These are phyloP conservation scores for Thinopyrum elongatum DNA, from an alignment of 176 grass and related monocot genomes.

Conservation along the genomic window DNA sequence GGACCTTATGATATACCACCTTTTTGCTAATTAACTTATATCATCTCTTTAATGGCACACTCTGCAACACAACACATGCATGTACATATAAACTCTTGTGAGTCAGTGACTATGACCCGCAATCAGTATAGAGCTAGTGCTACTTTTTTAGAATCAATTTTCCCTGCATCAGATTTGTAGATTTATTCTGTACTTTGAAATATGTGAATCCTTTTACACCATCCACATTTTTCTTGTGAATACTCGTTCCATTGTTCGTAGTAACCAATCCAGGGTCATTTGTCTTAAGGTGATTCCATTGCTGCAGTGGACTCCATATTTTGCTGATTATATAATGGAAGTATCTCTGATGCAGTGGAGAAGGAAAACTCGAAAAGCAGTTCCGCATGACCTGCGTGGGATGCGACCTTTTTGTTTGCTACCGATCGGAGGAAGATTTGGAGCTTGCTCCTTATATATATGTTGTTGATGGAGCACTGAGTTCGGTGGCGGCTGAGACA, in stretches of 20 bases:
- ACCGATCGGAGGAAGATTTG: conserved; percentile 90
- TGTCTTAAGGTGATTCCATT: neutral
- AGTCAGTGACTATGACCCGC: neutral
- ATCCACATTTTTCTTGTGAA: conserved; percentile 5
- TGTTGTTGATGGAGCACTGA: conserved; percentile 90
- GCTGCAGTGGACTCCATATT: conserved; percentile 11
- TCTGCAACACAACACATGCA: neutral
- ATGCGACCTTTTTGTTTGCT: conserved; percentile 94
- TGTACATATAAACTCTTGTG: neutral
- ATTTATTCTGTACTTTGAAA: neutral
- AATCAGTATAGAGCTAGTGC: neutral
- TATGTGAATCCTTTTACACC: neutral
- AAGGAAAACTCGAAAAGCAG: conserved; percentile 91
- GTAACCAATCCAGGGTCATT: conserved; percentile 22
- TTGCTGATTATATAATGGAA: conserved; percentile 18
- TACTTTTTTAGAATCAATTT: neutral
- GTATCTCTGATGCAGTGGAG: conserved; percentile 61
- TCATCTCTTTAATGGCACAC: neutral
- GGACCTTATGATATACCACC: neutral
- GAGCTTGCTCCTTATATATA: conserved; percentile 84
- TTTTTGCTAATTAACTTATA: neutral
- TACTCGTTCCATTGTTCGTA: neutral
- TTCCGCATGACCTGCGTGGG: conserved; percentile 90
- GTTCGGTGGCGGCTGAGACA: conserved; percentile 81
- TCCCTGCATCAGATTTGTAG: neutral